These are phyloP conservation scores for Theileria orientalis DNA, from an alignment of 169 alveolate genomes.

Conservation along the genomic window DNA sequence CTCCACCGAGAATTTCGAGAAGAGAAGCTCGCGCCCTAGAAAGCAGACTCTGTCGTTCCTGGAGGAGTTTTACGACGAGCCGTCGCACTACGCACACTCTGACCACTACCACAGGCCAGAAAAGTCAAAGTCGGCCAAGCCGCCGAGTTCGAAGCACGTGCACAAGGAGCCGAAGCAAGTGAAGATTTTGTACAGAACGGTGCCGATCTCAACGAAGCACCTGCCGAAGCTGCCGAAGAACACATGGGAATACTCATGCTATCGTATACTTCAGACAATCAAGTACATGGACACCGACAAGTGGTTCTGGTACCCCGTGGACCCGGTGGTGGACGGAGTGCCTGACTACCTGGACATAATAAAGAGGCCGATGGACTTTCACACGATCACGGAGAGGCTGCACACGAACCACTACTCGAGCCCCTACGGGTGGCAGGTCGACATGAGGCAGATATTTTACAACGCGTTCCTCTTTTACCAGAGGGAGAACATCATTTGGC, in stretches of 20 bases:
- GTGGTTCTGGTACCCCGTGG: constrained; percentile 71
- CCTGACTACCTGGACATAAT: constrained; percentile 49
- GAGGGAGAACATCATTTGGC: constrained; percentile 72
- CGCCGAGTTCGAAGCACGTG: constrained; percentile 11
- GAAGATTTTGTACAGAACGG: constrained; percentile 34
- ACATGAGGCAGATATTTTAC: constrained; percentile 84
- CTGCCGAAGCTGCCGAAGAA: constrained; percentile 61
- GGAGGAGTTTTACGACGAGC: constrained; percentile 56
- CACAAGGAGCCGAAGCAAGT: constrained; percentile 18
- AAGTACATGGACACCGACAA: constrained; percentile 64
- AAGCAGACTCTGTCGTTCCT: constrained; percentile 53
- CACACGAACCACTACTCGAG: constrained; percentile 75
- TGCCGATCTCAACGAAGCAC: constrained; percentile 45
- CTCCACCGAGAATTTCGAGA: constrained; percentile 45
- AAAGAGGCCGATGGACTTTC: constrained; percentile 61
- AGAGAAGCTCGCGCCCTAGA: constrained; percentile 44
- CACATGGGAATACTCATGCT: constrained; percentile 63
- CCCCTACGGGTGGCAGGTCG: constrained; percentile 90
- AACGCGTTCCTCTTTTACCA: constrained; percentile 82
- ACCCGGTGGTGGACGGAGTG: constrained; percentile 67
- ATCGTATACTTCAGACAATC: constrained; percentile 50
- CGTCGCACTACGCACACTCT: background rate
- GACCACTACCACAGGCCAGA: background rate
- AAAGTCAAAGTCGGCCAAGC: background rate
- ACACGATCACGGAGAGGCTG: constrained; percentile 56